phyloP scores from a whole-genome alignment of 1,284 basidiomycete genomes.

The Pseudozyma sp. region DNA sequence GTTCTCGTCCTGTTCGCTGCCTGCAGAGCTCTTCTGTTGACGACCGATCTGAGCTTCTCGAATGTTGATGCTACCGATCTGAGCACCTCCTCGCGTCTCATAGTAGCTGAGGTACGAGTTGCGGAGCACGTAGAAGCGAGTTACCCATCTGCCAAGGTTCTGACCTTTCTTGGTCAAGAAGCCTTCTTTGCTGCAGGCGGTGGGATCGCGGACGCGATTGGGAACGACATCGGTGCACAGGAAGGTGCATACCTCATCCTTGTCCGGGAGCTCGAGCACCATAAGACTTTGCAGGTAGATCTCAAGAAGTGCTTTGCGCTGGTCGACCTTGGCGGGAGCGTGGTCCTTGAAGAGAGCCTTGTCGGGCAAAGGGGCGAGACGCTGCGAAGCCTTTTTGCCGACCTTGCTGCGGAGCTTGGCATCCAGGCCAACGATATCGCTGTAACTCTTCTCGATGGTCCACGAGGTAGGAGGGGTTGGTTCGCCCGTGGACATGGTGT shows the following conservation, averaged over 20 bases:
- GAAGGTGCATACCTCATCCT: constrained; percentile 90
- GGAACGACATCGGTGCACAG: constrained; percentile 88
- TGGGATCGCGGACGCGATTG: constrained; percentile 69
- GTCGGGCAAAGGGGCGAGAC: constrained; percentile 83
- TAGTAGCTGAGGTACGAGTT: constrained; percentile 89
- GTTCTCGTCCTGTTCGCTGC: constrained; percentile 77
- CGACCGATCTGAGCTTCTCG: constrained; percentile 87
- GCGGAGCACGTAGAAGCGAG: constrained; percentile 87
- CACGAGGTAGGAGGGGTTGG: constrained; percentile 79
- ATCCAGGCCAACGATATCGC: constrained; percentile 88
- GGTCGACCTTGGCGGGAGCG: constrained; percentile 94
- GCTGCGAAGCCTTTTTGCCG: constrained; percentile 77
- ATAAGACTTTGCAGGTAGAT: constrained; percentile 88
- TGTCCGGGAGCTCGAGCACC: constrained; percentile 81
- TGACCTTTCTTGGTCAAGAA: constrained; percentile 96
- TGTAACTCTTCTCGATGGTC: constrained; percentile 93
- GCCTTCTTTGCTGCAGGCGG: constrained; percentile 85
- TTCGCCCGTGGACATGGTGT: constrained; percentile 45
- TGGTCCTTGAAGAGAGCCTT: constrained; percentile 95
- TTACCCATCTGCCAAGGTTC: constrained; percentile 84
- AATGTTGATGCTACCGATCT: constrained; percentile 87
- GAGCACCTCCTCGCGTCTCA: constrained; percentile 83
- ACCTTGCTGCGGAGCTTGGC: constrained; percentile 74
- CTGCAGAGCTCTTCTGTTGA: constrained; percentile 72
- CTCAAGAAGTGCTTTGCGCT: constrained; percentile 79